phyloP scores from a whole-genome alignment of 208 protist genomes.

The Sergeia podlipaevii region DNA sequence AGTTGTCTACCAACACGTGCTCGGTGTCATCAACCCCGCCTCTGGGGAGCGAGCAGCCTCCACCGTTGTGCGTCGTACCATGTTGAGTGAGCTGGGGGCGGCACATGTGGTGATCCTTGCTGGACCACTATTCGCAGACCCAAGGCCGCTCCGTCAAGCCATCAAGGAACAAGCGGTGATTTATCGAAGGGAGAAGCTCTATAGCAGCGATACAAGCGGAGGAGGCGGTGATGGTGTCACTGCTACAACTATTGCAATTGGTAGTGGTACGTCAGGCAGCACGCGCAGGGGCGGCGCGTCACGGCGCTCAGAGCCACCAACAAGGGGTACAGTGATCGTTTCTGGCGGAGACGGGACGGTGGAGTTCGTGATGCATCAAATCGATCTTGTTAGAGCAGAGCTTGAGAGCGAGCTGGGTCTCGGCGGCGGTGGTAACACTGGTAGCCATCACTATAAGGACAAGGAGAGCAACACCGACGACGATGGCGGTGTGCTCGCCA shows the following conservation, averaged over 20 bases:
- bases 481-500: background rate
- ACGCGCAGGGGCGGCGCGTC: background rate
- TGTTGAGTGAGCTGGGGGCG: slow-evolving; percentile 42
- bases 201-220: background rate
- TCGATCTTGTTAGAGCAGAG: slow-evolving; percentile 49
- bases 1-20: slow-evolving; percentile 33
- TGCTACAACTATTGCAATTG: too few relatives aligned
- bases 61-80: slow-evolving; percentile 20
- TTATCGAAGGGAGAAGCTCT: too few relatives aligned
- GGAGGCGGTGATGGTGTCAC: slow-evolving; percentile 1
- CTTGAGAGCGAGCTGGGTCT: slow-evolving; percentile 25
- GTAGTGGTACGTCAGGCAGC: background rate
- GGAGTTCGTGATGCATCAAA: slow-evolving; percentile 70
- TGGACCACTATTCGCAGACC: slow-evolving; percentile 42
- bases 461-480: background rate
- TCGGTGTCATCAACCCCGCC: slow-evolving; percentile 65
- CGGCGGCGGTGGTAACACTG: background rate
- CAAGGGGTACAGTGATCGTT: slow-evolving; percentile 75
- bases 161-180: slow-evolving; percentile 66
- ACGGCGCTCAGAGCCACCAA: background rate
- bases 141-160: slow-evolving; percentile 27
- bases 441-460: background rate
- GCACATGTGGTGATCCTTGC: slow-evolving; percentile 51
- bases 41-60: slow-evolving; percentile 48
- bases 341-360: slow-evolving; percentile 84